Evolutionary conservation across 2,329 filamentous ascomycete genomes (phyloP).

Genomic region (Trichoderma sp.): DNA sequence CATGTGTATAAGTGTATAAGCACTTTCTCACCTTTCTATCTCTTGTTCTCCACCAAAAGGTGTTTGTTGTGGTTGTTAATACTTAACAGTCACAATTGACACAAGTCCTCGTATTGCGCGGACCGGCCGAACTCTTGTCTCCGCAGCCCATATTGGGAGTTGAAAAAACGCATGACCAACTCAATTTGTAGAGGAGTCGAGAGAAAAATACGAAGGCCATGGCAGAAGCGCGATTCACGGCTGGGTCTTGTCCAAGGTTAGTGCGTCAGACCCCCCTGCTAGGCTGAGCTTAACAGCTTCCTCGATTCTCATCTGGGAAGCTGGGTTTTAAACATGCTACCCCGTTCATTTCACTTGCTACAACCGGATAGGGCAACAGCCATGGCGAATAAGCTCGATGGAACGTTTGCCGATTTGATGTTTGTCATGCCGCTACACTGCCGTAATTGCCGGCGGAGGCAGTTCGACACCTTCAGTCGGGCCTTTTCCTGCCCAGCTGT

Average conservation of each 20-base stretch:
- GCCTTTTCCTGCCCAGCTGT: conserved; percentile 5
- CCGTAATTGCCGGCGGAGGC: conserved; percentile 4
- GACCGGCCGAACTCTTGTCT: neutral
- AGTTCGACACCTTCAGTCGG: neutral
- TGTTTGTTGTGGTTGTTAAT: too few species aligned
- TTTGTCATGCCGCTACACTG: neutral
- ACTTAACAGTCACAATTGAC: neutral
- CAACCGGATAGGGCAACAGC: neutral
- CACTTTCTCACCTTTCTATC: neutral
- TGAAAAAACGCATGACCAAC: neutral
- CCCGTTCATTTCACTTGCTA: conserved; percentile 17
- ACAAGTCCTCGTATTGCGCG: neutral
- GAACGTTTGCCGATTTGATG: neutral
- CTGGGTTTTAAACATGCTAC: neutral
- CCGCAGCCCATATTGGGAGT: neutral
- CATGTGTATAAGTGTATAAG: conserved; percentile 1
- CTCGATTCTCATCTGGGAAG: conserved; percentile 18
- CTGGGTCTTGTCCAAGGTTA: neutral
- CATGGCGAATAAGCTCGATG: conserved; percentile 6
- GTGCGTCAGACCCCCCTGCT: conserved; percentile 9
- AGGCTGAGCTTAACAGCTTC: conserved; percentile 5
- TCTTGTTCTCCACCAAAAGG: neutral
- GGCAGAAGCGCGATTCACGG: neutral
- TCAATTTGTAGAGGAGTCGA: neutral
- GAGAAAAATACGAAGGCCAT: neutral